Percentiles rank a stretch among this genome's conserved stretches.
These are phyloP conservation scores for Mycena sanguinolenta DNA, from an alignment of 768 basidiomycete species.

Conservation along the genomic window DNA sequence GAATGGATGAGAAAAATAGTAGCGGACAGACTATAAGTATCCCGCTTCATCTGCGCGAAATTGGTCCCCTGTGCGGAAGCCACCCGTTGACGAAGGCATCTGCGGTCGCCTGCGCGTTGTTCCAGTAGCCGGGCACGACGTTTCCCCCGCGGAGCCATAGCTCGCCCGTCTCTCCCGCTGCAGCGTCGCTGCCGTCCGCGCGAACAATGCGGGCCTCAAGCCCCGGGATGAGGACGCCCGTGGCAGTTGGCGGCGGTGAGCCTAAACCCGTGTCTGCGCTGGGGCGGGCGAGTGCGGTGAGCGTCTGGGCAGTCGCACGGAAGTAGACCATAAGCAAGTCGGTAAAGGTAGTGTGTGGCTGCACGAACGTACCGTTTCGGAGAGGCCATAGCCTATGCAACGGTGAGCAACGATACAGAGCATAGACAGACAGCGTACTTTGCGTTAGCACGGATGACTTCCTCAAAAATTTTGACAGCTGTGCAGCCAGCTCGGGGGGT, in stretches of 20 bases:
- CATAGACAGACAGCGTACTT: no score
- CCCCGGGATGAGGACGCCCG: slow-evolving; percentile 74
- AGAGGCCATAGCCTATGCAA: slow-evolving; percentile 76
- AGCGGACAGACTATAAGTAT: not conserved
- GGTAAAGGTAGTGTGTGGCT: no score
- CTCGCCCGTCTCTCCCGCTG: slow-evolving; percentile 73
- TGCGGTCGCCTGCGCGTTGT: not conserved
- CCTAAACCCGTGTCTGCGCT: slow-evolving; percentile 56
- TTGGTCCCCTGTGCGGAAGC: not conserved
- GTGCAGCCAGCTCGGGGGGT: slow-evolving; percentile 64
- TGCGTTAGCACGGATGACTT: slow-evolving; percentile 51
- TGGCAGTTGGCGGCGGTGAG: slow-evolving; percentile 35
- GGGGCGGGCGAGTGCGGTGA: slow-evolving; percentile 48
- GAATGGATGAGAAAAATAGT: not conserved
- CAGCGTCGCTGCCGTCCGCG: slow-evolving; percentile 69
- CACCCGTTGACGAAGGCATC: not conserved
- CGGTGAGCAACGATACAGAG: no score
- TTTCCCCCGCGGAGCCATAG: slow-evolving; percentile 70
- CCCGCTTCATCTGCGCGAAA: not conserved
- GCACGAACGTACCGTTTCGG: slow-evolving; percentile 68
- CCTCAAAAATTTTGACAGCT: slow-evolving; percentile 54
- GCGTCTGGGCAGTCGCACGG: no score
- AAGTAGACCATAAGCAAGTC: no score
- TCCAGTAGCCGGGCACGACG: slow-evolving; percentile 73
- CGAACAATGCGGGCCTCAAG: slow-evolving; percentile 73